A percentile compares a stretch with the other conserved stretches of the same genome.
Conservation (phyloP, 208 protist genomes). For the Leishmania lainsoni region DNA sequence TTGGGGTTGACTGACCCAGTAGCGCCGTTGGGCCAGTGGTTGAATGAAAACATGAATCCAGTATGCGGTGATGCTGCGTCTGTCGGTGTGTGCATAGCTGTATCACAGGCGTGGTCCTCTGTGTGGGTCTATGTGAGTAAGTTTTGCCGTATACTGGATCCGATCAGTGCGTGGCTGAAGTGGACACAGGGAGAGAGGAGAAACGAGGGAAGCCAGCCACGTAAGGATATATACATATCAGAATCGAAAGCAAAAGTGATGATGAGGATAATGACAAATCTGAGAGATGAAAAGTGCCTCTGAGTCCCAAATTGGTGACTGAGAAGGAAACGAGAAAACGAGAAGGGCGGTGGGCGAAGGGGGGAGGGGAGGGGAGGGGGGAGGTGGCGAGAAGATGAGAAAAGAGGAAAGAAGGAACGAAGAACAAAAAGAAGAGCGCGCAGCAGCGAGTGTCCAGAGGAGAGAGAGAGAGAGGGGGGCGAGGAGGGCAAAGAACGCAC, state of each 20-base stretch:
- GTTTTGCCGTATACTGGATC: background rate
- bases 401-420: conserved; percentile 5
- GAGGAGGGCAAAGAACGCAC: background rate
- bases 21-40: background rate
- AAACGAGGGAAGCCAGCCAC: background rate
- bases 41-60: background rate
- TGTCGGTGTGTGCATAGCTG: background rate
- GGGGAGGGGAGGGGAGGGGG: background rate
- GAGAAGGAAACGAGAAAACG: background rate
- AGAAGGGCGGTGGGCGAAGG: background rate
- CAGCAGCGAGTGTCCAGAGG: background rate
- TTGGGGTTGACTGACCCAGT: background rate
- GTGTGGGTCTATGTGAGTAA: background rate
- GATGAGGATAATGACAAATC: no score
- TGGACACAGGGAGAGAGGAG: background rate
- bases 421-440: background rate
- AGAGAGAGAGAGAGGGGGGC: background rate
- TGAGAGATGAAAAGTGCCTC: background rate
- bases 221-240: background rate
- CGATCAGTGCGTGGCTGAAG: background rate
- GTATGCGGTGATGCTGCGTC: background rate
- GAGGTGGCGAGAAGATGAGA: background rate
- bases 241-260: background rate
- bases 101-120: background rate
- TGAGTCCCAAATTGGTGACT: background rate